Evolutionary conservation across 2,329 filamentous ascomycete species (phyloP).

Genomic region (Fusarium virguliforme): DNA sequence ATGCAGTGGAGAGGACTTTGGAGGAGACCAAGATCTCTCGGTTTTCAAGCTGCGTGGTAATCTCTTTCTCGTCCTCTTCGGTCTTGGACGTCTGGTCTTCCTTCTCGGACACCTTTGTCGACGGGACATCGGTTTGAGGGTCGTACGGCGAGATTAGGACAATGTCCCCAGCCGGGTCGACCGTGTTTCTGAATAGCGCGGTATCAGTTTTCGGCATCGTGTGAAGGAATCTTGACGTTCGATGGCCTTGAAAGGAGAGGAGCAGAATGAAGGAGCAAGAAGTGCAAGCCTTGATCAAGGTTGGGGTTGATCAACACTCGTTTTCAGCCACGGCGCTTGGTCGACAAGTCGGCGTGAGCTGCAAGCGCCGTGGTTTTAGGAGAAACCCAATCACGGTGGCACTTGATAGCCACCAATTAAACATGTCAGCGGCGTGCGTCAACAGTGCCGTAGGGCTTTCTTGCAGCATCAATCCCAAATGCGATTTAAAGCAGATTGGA

Average conservation of each 20-base stretch:
- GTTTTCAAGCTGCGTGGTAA: neutral
- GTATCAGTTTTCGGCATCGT: neutral
- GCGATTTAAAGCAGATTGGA: too few species aligned
- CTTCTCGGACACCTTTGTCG: neutral
- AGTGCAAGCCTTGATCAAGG: neutral
- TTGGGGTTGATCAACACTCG: neutral
- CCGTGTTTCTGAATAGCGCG: neutral
- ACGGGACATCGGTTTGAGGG: neutral
- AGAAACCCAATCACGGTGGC: neutral
- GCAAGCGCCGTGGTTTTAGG: neutral
- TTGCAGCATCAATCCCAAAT: too few species aligned
- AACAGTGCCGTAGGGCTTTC: too few species aligned
- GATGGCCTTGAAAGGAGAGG: neutral
- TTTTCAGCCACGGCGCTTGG: constrained; percentile 7
- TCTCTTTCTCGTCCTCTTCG: neutral
- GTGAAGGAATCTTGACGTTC: neutral
- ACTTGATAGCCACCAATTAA: too few species aligned
- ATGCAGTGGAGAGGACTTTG: constrained; percentile 4
- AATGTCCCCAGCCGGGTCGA: neutral
- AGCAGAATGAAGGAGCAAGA: neutral
- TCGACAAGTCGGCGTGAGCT: neutral
- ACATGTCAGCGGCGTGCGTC: too few species aligned
- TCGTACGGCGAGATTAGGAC: neutral
- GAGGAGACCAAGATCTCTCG: constrained; percentile 6
- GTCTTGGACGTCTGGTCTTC: neutral